Base-by-base conservation (phyloP, 2,329 filamentous ascomycete genomes). In the Ilyonectria sp. region DNA sequence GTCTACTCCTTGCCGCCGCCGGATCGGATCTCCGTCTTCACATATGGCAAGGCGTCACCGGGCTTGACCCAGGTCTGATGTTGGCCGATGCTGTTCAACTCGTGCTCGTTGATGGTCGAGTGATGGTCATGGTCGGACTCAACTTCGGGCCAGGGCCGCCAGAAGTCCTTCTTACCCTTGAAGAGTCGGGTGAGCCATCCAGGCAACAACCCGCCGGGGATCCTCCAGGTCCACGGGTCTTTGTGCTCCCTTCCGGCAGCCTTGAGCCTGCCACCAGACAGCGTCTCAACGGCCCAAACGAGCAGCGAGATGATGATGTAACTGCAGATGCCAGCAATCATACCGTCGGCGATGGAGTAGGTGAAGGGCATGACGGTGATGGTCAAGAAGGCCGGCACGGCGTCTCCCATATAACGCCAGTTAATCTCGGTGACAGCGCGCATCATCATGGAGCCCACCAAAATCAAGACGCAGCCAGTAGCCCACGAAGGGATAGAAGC, bases 401-500 rank as follows among this genome's bases (percentile, higher is more conserved):
- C 91, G 78, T 97, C 94, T 60, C 94, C 94, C 68, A 94, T 86
- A 81, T 97, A 97, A 53, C 85, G 85, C 94, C 94, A 97, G 86
- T 97, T 97, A 84, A 97, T 95, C 71, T 96, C 92, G 17, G 89
- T 89, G 15, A 93, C 92, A 1, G 93, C 87, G 69, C 90, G 88
- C 63, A 91, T 90, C 94, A 97, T 97, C 86, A 97, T 92, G 26
- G 91, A 91, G 19, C 94, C 94, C 60, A 97, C 93, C 44, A 97
- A 90, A 73, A 97, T 87, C 31, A 97, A 86, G n/a, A 94, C 94
- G 78, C 92, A 94, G 54, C 94, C 94, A 0, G 94, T 97, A 3
- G 94, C 94, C 93, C 93, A 97, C 0, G 94, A 91, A 6, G 94
- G 94, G 63, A 97, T 96, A 0, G 93, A 95, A 9, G 94, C 94